Percentiles rank a stretch among this genome's conserved stretches.
Evolutionary conservation across 78 protist species (phyloP).

Genomic region (Guillardia theta): DNA sequence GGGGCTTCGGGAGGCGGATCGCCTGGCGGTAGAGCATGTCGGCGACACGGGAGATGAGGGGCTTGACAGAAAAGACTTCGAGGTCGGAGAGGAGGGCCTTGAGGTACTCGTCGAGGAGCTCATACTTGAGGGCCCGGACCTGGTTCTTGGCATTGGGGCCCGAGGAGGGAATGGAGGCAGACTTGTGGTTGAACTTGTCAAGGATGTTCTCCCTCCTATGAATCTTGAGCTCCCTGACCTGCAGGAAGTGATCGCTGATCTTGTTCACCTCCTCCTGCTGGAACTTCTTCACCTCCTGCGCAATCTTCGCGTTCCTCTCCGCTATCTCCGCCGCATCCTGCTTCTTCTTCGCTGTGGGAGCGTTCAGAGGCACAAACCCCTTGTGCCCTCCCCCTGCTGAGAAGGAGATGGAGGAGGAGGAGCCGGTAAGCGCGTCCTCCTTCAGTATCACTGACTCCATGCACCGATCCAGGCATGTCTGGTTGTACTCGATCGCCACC

Average conservation of each 20-base stretch:
- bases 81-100: neutral
- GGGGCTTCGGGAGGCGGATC: neutral
- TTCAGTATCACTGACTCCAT: neutral
- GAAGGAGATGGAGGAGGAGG: neutral
- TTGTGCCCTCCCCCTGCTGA: too few relatives aligned
- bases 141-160: neutral
- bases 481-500: neutral
- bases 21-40: neutral
- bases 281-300: neutral
- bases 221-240: neutral
- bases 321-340: neutral
- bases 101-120: neutral
- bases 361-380: too few relatives aligned
- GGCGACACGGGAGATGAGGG: too few relatives aligned
- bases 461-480: conserved; percentile 9
- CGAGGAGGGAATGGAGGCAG: neutral
- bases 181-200: neutral
- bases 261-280: neutral
- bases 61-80: neutral
- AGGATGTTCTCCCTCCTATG: neutral
- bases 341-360: neutral
- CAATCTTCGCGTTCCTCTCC: neutral
- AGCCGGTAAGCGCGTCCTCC: neutral
- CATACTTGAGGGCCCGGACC: conserved; percentile 4
- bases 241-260: neutral